Conservation (phyloP, 1,284 basidiomycete species). For the Trichosporon coremiiforme region DNA sequence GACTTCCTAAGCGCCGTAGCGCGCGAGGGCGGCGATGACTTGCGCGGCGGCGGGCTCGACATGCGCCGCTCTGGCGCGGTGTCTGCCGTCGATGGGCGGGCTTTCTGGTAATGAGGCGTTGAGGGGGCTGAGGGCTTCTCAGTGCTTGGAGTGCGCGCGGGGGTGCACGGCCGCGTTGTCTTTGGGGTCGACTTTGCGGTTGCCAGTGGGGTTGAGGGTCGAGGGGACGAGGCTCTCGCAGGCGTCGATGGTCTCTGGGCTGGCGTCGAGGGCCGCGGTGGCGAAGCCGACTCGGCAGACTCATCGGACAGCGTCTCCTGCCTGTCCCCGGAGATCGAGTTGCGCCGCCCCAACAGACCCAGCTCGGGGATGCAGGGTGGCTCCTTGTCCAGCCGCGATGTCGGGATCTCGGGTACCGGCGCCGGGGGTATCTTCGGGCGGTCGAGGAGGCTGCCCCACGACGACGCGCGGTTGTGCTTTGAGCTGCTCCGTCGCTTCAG, state of each 20-base stretch:
- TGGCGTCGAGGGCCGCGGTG: neutral
- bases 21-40: neutral
- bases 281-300: neutral
- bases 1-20: neutral
- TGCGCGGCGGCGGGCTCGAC: neutral
- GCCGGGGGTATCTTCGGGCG: neutral
- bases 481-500: neutral
- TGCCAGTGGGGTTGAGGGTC: neutral
- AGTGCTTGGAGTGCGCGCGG: neutral
- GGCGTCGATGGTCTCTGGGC: too few species aligned
- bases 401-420: neutral
- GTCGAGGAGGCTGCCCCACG: slow-evolving; percentile 8
- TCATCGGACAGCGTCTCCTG: neutral
- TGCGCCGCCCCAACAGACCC: neutral
- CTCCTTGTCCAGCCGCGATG: neutral
- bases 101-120: neutral
- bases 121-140: neutral
- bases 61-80: neutral
- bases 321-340: neutral
- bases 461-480: neutral
- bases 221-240: too few species aligned
- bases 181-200: too few species aligned
- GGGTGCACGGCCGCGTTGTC: neutral
- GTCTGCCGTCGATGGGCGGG: neutral
- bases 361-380: slow-evolving; percentile 13